phyloP scores from a whole-genome alignment of 306 rosid genomes.

The Oemleria cerasiformis region DNA sequence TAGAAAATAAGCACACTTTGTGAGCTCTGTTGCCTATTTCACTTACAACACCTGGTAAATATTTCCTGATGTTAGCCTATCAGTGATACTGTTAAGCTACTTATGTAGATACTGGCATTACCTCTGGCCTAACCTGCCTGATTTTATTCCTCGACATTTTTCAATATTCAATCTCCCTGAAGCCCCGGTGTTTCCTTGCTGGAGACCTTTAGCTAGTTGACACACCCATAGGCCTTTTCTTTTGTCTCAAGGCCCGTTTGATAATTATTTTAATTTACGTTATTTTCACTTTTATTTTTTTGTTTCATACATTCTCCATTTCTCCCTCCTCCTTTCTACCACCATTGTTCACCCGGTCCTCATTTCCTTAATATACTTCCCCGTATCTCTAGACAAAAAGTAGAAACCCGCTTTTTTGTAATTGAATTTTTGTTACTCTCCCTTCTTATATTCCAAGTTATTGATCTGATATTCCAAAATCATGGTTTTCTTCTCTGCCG shows the following conservation, averaged over 20 bases:
- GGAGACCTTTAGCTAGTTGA: not conserved
- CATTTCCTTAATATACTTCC: too few species aligned
- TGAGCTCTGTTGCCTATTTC: constrained; percentile 3
- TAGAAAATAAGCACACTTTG: constrained; percentile 21
- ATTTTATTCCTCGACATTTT: not conserved
- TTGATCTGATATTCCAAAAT: not conserved
- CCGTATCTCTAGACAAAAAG: too few species aligned
- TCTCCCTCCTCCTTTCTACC: too few species aligned
- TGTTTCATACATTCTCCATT: too few species aligned
- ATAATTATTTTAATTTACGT: too few species aligned
- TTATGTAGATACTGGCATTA: not conserved
- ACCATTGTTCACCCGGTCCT: too few species aligned
- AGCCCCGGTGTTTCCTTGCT: not conserved
- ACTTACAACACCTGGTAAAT: not conserved
- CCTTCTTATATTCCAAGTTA: not conserved
- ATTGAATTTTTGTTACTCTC: too few species aligned
- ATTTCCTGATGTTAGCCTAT: not conserved
- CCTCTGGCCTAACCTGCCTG: not conserved
- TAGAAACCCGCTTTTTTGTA: too few species aligned
- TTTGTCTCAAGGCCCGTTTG: too few species aligned
- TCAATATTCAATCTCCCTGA: not conserved
- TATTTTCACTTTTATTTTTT: too few species aligned
- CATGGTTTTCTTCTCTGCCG: not conserved
- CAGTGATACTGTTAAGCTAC: not conserved
- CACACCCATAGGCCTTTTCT: not conserved